Evolutionary conservation across 768 basidiomycete genomes (phyloP), one percentile per base, ranked within the genome.

Genomic region (Rhodotorula graminis): DNA sequence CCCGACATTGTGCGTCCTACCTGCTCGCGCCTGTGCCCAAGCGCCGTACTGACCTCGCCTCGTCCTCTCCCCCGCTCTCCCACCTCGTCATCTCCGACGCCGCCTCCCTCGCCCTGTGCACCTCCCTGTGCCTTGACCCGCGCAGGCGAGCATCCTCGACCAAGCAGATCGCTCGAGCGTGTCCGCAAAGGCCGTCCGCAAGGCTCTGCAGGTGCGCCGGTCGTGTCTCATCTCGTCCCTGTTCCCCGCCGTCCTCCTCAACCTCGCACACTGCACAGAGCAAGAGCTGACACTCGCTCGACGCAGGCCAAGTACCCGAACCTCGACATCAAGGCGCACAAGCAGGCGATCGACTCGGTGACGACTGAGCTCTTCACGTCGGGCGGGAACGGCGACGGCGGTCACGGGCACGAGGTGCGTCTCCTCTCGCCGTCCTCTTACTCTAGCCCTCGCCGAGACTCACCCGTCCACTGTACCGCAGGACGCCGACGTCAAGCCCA

Each of bases 321-420:
- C 0, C 63, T 72, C n/a, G 71, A 72, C 29, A 59, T 72, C 63
- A 57, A 61, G 46, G 29, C 31, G 3, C 53, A 72, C 67, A 72
- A 72, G 64, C 42, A 33, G 14, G 67, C 37, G 58, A 72, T 72
- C n/a, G 71, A 72, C n/a, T 63, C 25, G n/a, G 14, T 72, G 19
- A 72, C 64, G 27, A 57, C 49, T 4, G 29, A 59, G 14, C 52
- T 72, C 53, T 72, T 65, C 57, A 59, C 62, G 0, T 66, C 44
- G 2, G 31, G 52, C 1, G 61, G n/a, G 47, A 40, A 27, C n/a
- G 63, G 4, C 37, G 47, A 50, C 1, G 61, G 37, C 9, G 37
- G 37, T 37, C 37, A 27, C 31, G 23, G 27, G 61, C 23, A 49
- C 1, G 53, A 25, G 33, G 15, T 58, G 23, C 58, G 33, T 25